Base-by-base conservation (phyloP, 768 basidiomycete species). In the Cubamyces sp. region DNA sequence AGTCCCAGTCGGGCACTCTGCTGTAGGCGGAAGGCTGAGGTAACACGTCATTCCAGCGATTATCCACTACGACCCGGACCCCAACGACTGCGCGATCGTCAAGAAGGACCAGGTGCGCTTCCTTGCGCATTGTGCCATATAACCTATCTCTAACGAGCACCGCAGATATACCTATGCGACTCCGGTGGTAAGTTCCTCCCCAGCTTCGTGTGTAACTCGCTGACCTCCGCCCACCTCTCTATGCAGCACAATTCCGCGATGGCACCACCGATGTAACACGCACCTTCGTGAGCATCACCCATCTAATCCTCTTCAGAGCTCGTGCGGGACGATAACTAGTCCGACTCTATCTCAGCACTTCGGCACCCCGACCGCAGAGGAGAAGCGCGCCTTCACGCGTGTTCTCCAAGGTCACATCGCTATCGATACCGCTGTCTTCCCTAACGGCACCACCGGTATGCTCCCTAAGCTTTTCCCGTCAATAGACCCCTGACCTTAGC, bases 251-350 rank as follows among this genome's bases (percentile, higher is more conserved):
- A 75, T 96, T 88, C 76, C 73, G 85, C 37, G 96, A 98, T 67
- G 96, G 96, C 11, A 98, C 96, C 0, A 99, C 97, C 1, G 96
- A 99, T 71, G 91, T 91, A 16, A 96, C 95, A 1, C 81, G 96
- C 45, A 97, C 94, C 62, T 89, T 86, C 87, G 91, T 90, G 69
- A 68, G 83, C 57, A 15, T 23, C 54, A 25, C 15, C 25, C 11
- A 34, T 9, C 34, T 9, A 9, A 7, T 34, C 11, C 34, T 34
- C 34, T 23, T n/a, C n/a, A n/a, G n/a, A n/a, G n/a, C n/a, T n/a
- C n/a, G n/a, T n/a, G n/a, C n/a, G n/a, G n/a, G n/a, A n/a, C n/a
- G n/a, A n/a, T n/a, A n/a, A n/a, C n/a, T n/a, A n/a, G n/a, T n/a
- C n/a, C n/a, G n/a, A n/a, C n/a, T n/a, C 23, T 40, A 23, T 53